These are phyloP conservation scores for Naganishia kalamii DNA, from an alignment of 768 basidiomycete genomes.

Conservation along the genomic window DNA sequence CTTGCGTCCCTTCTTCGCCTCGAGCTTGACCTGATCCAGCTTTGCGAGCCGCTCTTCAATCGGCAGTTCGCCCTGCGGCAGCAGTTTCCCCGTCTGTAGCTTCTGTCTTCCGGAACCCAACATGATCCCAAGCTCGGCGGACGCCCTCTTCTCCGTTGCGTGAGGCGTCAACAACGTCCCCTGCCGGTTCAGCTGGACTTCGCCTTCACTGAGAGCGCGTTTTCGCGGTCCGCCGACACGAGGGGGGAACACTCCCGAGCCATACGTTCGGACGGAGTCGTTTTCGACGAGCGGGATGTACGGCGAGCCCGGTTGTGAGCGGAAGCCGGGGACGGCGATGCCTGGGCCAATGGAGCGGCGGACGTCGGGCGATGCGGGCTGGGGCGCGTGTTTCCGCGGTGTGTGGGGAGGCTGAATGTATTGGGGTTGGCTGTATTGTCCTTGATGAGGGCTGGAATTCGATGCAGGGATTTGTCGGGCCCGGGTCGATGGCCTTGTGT, in stretches of 20 bases:
- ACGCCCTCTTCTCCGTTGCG: conserved; percentile 36
- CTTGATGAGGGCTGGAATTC: neutral
- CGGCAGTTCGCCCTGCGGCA: conserved; percentile 30
- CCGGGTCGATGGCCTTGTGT: neutral
- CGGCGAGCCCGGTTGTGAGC: conserved; percentile 6
- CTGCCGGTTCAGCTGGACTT: conserved; percentile 37
- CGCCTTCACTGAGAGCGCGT: conserved; percentile 38
- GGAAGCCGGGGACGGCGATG: conserved; percentile 6
- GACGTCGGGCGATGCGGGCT: neutral
- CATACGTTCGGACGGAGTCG: conserved; percentile 2
- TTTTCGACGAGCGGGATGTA: conserved; percentile 19
- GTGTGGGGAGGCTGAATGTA: neutral
- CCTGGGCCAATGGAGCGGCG: conserved; percentile 14
- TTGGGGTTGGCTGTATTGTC: conserved; percentile 4
- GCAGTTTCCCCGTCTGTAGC: conserved; percentile 33
- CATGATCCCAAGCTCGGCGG: conserved; percentile 41
- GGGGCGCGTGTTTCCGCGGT: neutral
- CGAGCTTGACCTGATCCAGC: conserved; percentile 66
- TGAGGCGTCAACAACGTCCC: conserved; percentile 42
- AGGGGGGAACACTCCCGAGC: conserved; percentile 20
- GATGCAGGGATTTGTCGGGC: neutral
- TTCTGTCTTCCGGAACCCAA: conserved; percentile 30
- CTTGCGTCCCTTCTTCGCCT: conserved; percentile 46
- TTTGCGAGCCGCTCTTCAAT: conserved; percentile 26
- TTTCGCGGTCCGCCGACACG: conserved; percentile 26